phyloP scores from a whole-genome alignment of 805 yeast species.

The Ogataea dorogensis region DNA sequence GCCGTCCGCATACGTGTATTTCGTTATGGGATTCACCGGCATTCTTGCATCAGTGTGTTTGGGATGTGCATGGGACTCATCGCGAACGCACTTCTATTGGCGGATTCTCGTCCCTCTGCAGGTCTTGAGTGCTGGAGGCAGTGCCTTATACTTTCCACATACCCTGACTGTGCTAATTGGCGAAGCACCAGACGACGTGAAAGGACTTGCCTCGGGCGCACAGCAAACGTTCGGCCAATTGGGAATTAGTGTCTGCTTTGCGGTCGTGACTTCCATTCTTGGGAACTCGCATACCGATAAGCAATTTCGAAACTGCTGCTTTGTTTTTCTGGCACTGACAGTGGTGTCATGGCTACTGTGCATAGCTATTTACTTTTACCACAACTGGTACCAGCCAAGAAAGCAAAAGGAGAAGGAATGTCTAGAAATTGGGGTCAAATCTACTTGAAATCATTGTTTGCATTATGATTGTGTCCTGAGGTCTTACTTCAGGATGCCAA shows the following conservation, averaged over 20 bases:
- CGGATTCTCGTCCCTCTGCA: conserved; percentile 5
- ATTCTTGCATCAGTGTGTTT: conserved; percentile 1
- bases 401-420: too few relatives aligned
- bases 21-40: conserved; percentile 4
- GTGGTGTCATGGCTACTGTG: too few relatives aligned
- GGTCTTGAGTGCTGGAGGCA: conserved; percentile 24
- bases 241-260: conserved; percentile 32
- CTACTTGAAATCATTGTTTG: too few relatives aligned
- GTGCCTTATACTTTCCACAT: conserved; percentile 31
- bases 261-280: conserved; percentile 28
- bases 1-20: conserved; percentile 12
- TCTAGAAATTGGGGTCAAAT: too few relatives aligned
- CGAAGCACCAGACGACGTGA: conserved; percentile 36
- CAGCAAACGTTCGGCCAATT: conserved; percentile 36
- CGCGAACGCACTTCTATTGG: conserved; percentile 7
- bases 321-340: conserved; percentile 3
- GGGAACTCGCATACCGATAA: conserved; percentile 21
- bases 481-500: too few relatives aligned
- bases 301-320: conserved; percentile 4
- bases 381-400: too few relatives aligned
- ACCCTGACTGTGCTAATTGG: conserved; percentile 30
- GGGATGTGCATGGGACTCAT: conserved; percentile 23
- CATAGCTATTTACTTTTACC: too few relatives aligned
- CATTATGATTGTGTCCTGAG: too few relatives aligned
- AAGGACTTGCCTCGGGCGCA: conserved; percentile 39